Evolutionary conservation across 2,329 filamentous ascomycete genomes (phyloP).

Genomic region (Paecilomyces sp.): DNA sequence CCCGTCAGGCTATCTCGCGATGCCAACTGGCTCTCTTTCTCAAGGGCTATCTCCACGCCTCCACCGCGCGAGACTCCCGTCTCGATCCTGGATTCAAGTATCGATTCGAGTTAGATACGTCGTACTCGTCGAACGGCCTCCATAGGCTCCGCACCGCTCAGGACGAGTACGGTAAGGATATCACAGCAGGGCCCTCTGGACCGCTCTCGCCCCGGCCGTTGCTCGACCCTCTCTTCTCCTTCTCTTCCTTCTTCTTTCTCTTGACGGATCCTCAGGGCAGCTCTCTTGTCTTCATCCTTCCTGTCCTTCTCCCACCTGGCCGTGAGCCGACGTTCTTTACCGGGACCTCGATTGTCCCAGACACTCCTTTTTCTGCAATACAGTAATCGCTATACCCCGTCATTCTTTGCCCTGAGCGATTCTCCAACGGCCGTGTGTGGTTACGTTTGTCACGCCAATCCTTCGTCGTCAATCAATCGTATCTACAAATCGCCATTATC

Average conservation of each 20-base stretch:
- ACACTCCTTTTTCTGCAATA: conserved; percentile 17
- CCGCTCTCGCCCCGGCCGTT: not conserved
- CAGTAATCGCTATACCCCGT: conserved; percentile 1
- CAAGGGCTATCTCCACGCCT: not conserved
- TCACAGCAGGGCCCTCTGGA: not conserved
- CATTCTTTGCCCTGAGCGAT: conserved; percentile 3
- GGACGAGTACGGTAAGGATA: not conserved
- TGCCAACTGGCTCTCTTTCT: not conserved
- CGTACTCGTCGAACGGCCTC: not conserved
- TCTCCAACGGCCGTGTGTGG: not conserved
- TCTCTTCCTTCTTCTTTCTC: conserved; percentile 5
- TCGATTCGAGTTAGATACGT: not conserved
- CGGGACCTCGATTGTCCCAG: conserved; percentile 12
- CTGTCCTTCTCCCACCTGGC: conserved; percentile 7
- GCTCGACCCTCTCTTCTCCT: conserved; percentile 4
- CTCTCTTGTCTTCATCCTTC: conserved; percentile 2
- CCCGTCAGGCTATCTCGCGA: not conserved
- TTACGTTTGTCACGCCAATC: not conserved
- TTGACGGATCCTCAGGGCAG: not conserved
- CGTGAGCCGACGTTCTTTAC: conserved; percentile 20
- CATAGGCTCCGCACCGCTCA: not conserved
- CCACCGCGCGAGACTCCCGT: not conserved
- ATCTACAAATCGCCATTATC: not conserved
- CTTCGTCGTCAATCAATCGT: not conserved
- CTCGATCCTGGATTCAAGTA: not conserved